These are phyloP conservation scores for Microsporum canis DNA, from an alignment of 2,329 filamentous ascomycete genomes.

Conservation along the genomic window DNA sequence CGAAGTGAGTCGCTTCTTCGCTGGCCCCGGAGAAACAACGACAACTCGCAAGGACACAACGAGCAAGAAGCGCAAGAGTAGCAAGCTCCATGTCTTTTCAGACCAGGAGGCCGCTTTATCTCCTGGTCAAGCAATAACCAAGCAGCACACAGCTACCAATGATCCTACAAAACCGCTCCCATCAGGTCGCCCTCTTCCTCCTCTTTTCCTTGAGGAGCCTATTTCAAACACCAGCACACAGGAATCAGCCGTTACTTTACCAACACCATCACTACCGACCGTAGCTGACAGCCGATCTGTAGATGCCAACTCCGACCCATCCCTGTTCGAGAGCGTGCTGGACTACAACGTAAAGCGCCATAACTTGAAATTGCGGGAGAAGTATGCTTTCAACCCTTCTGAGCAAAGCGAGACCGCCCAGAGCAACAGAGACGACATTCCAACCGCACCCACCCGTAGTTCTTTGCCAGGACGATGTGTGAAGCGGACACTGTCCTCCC, in stretches of 20 bases:
- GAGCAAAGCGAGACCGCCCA: background rate
- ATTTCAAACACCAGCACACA: background rate
- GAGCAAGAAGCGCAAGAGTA: slow-evolving; percentile 33
- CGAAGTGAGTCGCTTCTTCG: slow-evolving; percentile 41
- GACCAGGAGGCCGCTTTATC: slow-evolving; percentile 29
- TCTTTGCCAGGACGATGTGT: background rate
- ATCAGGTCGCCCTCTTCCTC: background rate
- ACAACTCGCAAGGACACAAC: slow-evolving; percentile 17
- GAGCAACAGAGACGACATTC: background rate
- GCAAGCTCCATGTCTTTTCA: slow-evolving; percentile 41
- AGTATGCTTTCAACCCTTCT: background rate
- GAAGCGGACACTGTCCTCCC: background rate
- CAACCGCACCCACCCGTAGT: background rate
- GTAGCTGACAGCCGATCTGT: background rate
- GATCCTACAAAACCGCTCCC: background rate
- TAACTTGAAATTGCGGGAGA: background rate
- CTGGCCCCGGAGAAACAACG: slow-evolving; percentile 11
- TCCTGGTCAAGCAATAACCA: background rate
- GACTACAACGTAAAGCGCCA: slow-evolving; percentile 2
- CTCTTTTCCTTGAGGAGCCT: background rate
- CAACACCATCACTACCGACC: background rate
- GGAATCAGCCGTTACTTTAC: background rate
- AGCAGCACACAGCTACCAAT: background rate
- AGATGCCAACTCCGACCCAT: background rate
- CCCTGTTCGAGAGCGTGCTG: background rate